Evolutionary conservation across 331 rosid genomes (phyloP).

Genomic region (Acacia pycnantha): DNA sequence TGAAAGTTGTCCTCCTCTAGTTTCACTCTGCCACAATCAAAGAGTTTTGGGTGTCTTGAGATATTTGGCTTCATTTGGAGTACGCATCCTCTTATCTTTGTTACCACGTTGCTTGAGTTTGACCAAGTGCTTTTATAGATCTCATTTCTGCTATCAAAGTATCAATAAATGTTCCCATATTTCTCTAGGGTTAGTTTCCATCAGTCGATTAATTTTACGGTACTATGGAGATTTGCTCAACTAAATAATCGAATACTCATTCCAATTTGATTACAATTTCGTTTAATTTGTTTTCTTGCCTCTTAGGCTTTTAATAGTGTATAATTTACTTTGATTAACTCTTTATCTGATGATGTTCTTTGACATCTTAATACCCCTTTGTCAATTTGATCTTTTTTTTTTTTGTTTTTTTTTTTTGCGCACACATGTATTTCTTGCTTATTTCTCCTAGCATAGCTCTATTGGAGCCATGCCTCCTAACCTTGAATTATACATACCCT

Average conservation of each 20-base stretch:
- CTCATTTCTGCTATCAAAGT: too few relatives aligned
- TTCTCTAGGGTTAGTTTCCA: neutral
- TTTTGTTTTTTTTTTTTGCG: neutral
- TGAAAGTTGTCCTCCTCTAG: too few relatives aligned
- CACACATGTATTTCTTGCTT: neutral
- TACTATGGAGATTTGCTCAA: neutral
- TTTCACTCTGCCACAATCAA: too few relatives aligned
- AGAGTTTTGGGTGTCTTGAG: too few relatives aligned
- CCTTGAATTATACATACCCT: neutral
- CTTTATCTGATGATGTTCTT: neutral
- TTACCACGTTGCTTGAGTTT: too few relatives aligned
- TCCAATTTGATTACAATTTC: neutral
- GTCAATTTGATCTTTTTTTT: neutral
- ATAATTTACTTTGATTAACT: neutral
- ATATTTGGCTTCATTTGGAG: too few relatives aligned
- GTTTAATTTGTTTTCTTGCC: neutral
- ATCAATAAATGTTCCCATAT: too few relatives aligned
- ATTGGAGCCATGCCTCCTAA: neutral
- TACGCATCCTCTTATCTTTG: too few relatives aligned
- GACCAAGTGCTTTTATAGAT: too few relatives aligned
- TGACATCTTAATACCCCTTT: neutral
- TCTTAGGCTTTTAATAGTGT: neutral
- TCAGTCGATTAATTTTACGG: neutral
- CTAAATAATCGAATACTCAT: neutral
- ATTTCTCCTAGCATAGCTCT: neutral